Evolutionary conservation across 139 green algal genomes (phyloP).

Genomic region (Tetraselmis chui): DNA sequence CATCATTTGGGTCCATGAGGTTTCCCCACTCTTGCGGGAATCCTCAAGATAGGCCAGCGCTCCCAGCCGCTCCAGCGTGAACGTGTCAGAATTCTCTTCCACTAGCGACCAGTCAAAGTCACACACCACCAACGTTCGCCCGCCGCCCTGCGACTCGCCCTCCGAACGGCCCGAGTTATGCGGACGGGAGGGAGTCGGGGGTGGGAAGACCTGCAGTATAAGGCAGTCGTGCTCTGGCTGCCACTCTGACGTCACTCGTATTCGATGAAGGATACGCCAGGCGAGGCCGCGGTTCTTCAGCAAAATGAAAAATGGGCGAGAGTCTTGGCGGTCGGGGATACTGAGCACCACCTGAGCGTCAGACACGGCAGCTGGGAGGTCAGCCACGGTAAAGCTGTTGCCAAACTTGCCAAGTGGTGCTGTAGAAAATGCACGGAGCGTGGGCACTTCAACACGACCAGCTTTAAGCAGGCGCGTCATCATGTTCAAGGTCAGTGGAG

Average conservation of each 20-base stretch:
- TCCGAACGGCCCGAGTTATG: background rate
- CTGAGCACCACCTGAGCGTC: slow-evolving; percentile 8
- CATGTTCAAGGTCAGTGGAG: no score
- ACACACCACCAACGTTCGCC: slow-evolving; percentile 10
- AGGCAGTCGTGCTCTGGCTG: background rate
- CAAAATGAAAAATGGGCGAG: slow-evolving; percentile 1
- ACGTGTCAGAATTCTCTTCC: slow-evolving; percentile 45
- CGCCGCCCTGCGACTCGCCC: no score
- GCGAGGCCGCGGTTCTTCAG: background rate
- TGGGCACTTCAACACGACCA: no score
- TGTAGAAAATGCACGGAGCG: no score
- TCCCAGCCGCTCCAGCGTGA: slow-evolving; percentile 23
- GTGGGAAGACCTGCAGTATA: background rate
- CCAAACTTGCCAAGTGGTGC: no score
- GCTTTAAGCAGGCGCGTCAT: no score
- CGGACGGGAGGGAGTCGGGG: background rate
- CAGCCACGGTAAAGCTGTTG: no score
- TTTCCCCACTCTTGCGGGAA: no score
- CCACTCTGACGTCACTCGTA: background rate
- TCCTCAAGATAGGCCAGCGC: slow-evolving; percentile 2
- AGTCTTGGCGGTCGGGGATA: slow-evolving; percentile 15
- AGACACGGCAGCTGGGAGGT: no score
- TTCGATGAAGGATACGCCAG: slow-evolving; percentile 5
- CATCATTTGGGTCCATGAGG: slow-evolving; percentile 31
- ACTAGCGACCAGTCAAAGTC: slow-evolving; percentile 45